Evolutionary conservation across 2,329 filamentous ascomycete species (phyloP).

Genomic region (Sarocladium strictum): DNA sequence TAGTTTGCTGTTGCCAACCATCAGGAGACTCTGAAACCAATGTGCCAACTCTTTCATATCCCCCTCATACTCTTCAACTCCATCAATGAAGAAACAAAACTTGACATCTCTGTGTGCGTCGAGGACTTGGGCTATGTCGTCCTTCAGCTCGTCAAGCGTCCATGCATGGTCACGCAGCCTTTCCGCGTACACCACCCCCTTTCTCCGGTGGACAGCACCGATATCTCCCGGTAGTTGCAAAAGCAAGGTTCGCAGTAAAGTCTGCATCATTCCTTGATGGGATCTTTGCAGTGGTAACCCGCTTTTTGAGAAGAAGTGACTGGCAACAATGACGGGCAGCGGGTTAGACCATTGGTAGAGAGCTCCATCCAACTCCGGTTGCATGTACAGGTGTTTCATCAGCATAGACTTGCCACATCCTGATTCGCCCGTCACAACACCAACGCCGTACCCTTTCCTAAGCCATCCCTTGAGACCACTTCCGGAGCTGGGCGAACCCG

Average conservation of each 20-base stretch:
- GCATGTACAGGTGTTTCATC: background rate
- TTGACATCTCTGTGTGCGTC: background rate
- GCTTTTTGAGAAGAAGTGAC: background rate
- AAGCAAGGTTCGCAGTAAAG: background rate
- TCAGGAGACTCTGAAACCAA: background rate
- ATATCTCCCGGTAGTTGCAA: background rate
- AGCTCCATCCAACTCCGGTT: background rate
- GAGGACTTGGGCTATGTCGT: background rate
- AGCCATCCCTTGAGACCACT: background rate
- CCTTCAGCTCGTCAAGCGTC: background rate
- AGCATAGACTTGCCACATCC: conserved; percentile 4
- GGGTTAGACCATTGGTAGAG: conserved; percentile 6
- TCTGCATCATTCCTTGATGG: background rate
- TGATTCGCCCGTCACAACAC: background rate
- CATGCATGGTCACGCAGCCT: background rate
- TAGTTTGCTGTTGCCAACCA: background rate
- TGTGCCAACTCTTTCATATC: background rate
- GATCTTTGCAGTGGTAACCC: background rate
- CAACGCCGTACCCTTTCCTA: background rate
- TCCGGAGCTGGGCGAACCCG: background rate
- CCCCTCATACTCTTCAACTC: background rate
- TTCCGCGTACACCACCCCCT: background rate
- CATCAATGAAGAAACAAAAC: conserved; percentile 8
- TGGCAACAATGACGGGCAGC: background rate
- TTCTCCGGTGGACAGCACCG: background rate